A percentile compares a stretch with the other conserved stretches of the same genome.
Conservation (phyloP, 352 stramenopile genomes). For the Phytopythium ostracodes region DNA sequence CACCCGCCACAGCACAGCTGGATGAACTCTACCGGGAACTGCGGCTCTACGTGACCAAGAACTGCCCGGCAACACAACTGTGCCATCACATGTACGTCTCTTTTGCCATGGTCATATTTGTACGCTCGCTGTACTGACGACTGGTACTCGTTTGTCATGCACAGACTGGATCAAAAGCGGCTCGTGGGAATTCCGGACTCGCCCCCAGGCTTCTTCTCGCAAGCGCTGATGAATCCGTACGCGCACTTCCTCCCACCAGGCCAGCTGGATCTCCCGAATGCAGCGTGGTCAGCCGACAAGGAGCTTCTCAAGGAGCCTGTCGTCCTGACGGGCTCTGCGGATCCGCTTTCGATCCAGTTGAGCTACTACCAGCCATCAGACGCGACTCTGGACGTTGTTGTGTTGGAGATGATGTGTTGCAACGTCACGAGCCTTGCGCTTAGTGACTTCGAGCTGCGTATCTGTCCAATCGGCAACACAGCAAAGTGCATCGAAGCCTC, state of each 20-base stretch:
- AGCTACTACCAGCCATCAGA: slow-evolving; percentile 44
- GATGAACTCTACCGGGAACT: slow-evolving; percentile 30
- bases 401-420: slow-evolving; percentile 47
- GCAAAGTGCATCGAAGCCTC: slow-evolving; percentile 48
- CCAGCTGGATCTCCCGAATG: background rate
- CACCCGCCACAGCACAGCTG: slow-evolving; percentile 19
- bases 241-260: slow-evolving; percentile 20
- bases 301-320: slow-evolving; percentile 17
- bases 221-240: slow-evolving; percentile 37
- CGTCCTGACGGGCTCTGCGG: slow-evolving; percentile 51
- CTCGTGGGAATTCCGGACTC: background rate
- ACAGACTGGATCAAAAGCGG: background rate
- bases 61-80: background rate
- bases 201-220: slow-evolving; percentile 14
- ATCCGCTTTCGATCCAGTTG: slow-evolving; percentile 57
- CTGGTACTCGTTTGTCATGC: background rate
- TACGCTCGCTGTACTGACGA: background rate
- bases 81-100: slow-evolving; percentile 4
- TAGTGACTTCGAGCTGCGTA: slow-evolving; percentile 60
- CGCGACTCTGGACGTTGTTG: slow-evolving; percentile 43
- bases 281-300: background rate
- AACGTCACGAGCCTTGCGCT: slow-evolving; percentile 66
- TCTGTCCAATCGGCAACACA: slow-evolving; percentile 35
- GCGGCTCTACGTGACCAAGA: background rate
- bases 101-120: background rate